Evolutionary conservation across 495 filamentous ascomycete species (phyloP).

Genomic region (Podospora appendiculata): DNA sequence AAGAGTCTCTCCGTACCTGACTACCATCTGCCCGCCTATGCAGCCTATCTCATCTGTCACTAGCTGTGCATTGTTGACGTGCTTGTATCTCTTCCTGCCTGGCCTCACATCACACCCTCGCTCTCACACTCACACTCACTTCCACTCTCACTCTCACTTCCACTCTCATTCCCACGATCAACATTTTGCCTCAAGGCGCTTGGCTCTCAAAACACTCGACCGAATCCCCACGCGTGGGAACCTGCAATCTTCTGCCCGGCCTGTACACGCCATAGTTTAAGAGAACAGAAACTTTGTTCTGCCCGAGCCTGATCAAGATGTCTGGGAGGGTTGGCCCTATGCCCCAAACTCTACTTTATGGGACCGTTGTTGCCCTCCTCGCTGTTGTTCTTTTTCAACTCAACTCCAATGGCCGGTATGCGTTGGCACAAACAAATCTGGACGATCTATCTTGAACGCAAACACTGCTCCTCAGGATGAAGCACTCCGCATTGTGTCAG

Average conservation of each 20-base stretch:
- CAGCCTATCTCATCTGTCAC: neutral
- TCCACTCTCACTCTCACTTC: neutral
- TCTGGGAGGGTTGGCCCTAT: neutral
- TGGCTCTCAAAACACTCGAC: neutral
- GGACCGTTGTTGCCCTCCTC: slow-evolving; percentile 10
- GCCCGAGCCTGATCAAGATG: neutral
- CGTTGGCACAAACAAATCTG: neutral
- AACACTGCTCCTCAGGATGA: neutral
- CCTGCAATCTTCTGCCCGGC: neutral
- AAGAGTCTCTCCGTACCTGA: neutral
- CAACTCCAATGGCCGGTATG: slow-evolving; percentile 6
- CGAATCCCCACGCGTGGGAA: neutral
- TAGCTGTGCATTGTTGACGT: neutral
- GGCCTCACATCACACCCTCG: neutral
- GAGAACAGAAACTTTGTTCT: neutral
- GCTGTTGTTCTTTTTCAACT: slow-evolving; percentile 17
- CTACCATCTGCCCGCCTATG: neutral
- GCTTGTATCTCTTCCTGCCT: neutral
- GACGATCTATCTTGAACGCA: neutral
- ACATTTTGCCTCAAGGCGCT: neutral
- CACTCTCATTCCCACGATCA: neutral
- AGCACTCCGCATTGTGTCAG: neutral
- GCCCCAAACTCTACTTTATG: slow-evolving; percentile 5
- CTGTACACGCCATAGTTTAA: neutral
- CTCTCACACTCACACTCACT: neutral